Percentiles rank a stretch among this genome's conserved stretches.
These are phyloP conservation scores for Rhodotorula sp. DNA, from an alignment of 1,284 basidiomycete genomes.

Conservation along the genomic window DNA sequence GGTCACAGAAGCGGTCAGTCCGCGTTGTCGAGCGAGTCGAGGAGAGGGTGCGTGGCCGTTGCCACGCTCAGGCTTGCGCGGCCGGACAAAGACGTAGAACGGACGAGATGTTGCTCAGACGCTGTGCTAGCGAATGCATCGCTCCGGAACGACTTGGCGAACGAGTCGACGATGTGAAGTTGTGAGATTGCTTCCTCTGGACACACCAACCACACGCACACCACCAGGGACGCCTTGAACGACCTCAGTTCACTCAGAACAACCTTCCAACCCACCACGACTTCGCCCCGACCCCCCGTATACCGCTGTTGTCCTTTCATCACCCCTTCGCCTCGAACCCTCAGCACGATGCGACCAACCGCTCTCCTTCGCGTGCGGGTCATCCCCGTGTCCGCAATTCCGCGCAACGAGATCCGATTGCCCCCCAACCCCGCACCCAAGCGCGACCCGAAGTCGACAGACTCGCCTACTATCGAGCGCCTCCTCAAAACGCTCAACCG, in stretches of 20 bases:
- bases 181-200: neutral
- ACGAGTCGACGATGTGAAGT: neutral
- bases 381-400: neutral
- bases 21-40: neutral
- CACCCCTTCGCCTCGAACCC: too few relatives aligned
- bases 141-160: neutral
- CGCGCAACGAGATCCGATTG: neutral
- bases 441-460: neutral
- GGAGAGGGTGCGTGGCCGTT: neutral
- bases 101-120: conserved; percentile 34
- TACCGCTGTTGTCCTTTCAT: too few relatives aligned
- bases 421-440: neutral
- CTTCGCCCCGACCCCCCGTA: too few relatives aligned
- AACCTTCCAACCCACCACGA: too few relatives aligned
- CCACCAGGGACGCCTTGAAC: too few relatives aligned
- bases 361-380: too few relatives aligned
- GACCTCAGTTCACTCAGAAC: too few relatives aligned
- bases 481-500: conserved; percentile 12
- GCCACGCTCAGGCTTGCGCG: neutral
- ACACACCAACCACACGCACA: conserved; percentile 17
- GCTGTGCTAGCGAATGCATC: conserved; percentile 28
- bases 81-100: neutral
- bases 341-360: too few relatives aligned
- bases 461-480: conserved; percentile 29
- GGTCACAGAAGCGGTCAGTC: neutral